phyloP scores from a whole-genome alignment of 177 flowering plant genomes.

The Tripterygium wilfordii region DNA sequence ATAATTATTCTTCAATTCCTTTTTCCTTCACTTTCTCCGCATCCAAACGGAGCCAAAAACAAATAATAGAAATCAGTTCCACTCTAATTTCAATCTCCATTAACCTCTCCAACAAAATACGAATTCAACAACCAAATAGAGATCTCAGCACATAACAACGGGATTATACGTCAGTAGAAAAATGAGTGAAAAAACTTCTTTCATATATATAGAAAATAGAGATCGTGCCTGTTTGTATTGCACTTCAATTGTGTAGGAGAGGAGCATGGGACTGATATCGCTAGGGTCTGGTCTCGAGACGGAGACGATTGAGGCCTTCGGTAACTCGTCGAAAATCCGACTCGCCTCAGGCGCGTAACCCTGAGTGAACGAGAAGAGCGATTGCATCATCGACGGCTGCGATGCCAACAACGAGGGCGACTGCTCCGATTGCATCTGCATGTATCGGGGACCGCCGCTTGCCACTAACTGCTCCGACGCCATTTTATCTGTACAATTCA shows the following conservation, averaged over 20 bases:
- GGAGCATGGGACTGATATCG: constrained; percentile 81
- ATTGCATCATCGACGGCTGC: constrained; percentile 24
- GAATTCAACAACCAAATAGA: no score
- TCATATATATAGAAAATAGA: not conserved
- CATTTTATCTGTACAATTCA: no score
- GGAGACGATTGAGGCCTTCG: constrained; percentile 67
- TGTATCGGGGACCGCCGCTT: constrained; percentile 38
- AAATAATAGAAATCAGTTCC: no score
- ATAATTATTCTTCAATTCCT: no score
- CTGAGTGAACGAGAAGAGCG: constrained; percentile 33
- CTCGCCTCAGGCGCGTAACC: constrained; percentile 30
- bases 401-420: not conserved
- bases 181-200: not conserved
- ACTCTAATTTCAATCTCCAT: no score
- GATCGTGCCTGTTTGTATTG: constrained; percentile 71
- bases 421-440: constrained; percentile 67
- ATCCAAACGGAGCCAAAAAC: no score
- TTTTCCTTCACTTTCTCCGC: no score
- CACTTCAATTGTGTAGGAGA: constrained; percentile 82
- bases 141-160: no score
- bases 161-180: no score
- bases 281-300: constrained; percentile 91
- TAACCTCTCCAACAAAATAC: no score
- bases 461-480: constrained; percentile 49
- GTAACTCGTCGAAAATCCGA: constrained; percentile 89